Evolutionary conservation across 495 filamentous ascomycete species (phyloP), one percentile per base, ranked within the genome.

Genomic region (Podospora fimiseda): DNA sequence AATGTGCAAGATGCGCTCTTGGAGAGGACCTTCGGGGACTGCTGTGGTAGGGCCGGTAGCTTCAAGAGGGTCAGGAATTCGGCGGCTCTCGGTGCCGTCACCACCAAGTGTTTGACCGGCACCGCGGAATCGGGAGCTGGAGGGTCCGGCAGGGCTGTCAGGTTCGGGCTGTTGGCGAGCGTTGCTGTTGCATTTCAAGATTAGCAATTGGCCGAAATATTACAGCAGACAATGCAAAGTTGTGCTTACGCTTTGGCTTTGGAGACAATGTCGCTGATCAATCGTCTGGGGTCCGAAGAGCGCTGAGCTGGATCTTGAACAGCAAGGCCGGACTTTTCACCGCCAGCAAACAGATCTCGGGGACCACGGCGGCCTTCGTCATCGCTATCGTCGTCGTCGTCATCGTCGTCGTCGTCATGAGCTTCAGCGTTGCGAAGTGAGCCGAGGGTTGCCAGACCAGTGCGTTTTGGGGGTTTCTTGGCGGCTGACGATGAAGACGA

Each of bases 261-360:
- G 57, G 90, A 82, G 18, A 98, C 71, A 49, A 97, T 89, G 65
- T 93, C 81, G 43, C 82, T 76, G 60, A 89, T 79, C 30, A 86
- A 82, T 64, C 80, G 81, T 60, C 81, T 80, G 14, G 85, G 71
- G 53, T 86, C 87, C 22, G 67, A 70, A 19, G 66, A 62, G 15
- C 73, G 70, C 56, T 73, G 65, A 38, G 61, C 69, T 0, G 93
- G 93, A 64, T 97, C 91, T 65, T 96, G 89, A 49, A 98, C 90
- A 2, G 93, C 94, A 23, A 97, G 71, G 5, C 91, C 94, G 19
- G 91, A 96, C 72, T 98, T 98, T 74, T 96, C 93, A 42, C 93
- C 93, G 47, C 93, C 93, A 7, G 93, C 87, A 66, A 94, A 98
- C 44, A 96, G 78, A 65, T 96, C 89, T 50, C 89, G 81, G 6